phyloP scores from a whole-genome alignment of 192 early-diverging fungal genomes.

The Backusella australiensis region DNA sequence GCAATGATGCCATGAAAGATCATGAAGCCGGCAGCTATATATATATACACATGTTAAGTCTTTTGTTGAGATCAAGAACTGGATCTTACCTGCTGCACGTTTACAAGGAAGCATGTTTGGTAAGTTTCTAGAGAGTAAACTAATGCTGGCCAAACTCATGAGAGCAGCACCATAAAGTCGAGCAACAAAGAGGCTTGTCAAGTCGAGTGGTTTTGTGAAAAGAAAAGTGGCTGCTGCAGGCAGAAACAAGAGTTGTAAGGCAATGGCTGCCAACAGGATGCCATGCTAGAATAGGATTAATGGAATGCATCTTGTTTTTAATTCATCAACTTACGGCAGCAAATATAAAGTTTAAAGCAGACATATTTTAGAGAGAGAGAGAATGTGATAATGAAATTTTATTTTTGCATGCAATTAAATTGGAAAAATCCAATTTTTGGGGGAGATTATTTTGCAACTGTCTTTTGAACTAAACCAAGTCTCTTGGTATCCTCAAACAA shows the following conservation, averaged over 20 bases:
- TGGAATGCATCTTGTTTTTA: too few species aligned
- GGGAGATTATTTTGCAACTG: not conserved
- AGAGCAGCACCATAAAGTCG: constrained; percentile 5
- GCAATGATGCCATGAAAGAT: constrained; percentile 6
- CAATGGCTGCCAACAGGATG: not conserved
- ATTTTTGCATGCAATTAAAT: too few species aligned
- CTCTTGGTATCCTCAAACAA: not conserved
- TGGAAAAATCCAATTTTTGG: not conserved
- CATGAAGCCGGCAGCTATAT: not conserved
- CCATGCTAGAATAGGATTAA: not conserved
- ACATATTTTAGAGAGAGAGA: not conserved
- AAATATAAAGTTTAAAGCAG: constrained; percentile 9
- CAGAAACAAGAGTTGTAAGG: not conserved
- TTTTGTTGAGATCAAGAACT: too few species aligned
- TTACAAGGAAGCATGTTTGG: constrained; percentile 12
- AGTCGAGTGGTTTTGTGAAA: not conserved
- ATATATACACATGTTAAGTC: too few species aligned
- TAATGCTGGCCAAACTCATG: not conserved
- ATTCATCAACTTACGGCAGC: constrained; percentile 1
- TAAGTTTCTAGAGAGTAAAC: not conserved
- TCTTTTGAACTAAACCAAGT: not conserved
- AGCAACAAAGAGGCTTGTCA: not conserved
- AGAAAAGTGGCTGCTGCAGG: not conserved
- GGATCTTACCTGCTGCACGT: not conserved
- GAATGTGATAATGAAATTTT: not conserved